phyloP scores from a whole-genome alignment of 495 filamentous ascomycete species.

The Penicillium lividum region DNA sequence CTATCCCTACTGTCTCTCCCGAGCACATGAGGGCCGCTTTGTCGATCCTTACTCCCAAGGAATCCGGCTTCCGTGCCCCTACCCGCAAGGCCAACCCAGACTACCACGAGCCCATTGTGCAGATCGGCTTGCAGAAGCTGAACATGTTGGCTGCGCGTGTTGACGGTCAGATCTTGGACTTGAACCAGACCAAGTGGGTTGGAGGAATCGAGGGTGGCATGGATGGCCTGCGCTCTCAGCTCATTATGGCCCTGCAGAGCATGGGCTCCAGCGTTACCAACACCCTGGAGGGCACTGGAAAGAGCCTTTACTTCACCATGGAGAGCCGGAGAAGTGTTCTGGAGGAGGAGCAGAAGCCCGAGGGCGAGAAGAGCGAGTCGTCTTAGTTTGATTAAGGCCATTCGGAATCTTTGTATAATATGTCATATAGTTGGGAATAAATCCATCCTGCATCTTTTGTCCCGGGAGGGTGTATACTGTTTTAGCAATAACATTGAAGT shows the following conservation, averaged over 20 bases:
- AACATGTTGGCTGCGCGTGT: constrained; percentile 82
- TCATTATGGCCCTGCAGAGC: constrained; percentile 75
- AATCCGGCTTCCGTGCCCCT: constrained; percentile 73
- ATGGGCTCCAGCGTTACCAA: constrained; percentile 71
- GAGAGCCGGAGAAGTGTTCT: constrained; percentile 75
- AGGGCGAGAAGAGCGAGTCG: constrained; percentile 41
- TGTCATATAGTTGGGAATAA: constrained; percentile 24
- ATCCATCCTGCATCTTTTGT: constrained; percentile 19
- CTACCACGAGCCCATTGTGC: constrained; percentile 74
- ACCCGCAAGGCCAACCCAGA: constrained; percentile 71
- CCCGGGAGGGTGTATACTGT: constrained; percentile 27
- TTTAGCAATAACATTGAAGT: constrained; percentile 12
- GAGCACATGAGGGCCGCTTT: constrained; percentile 77
- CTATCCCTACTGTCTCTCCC: constrained; percentile 81
- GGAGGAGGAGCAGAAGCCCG: constrained; percentile 65
- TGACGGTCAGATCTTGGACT: constrained; percentile 79
- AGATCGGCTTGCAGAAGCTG: constrained; percentile 82
- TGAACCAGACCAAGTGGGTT: constrained; percentile 77
- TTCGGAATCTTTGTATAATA: constrained; percentile 44
- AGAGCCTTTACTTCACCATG: constrained; percentile 79
- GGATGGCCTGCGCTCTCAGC: constrained; percentile 76
- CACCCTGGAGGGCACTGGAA: constrained; percentile 71
- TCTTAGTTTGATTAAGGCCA: constrained; percentile 24
- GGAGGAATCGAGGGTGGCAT: constrained; percentile 80
- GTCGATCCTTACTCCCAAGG: constrained; percentile 69